Base-by-base conservation (phyloP, 2,329 filamentous ascomycete genomes). In the Ophiosphaerella korrae region DNA sequence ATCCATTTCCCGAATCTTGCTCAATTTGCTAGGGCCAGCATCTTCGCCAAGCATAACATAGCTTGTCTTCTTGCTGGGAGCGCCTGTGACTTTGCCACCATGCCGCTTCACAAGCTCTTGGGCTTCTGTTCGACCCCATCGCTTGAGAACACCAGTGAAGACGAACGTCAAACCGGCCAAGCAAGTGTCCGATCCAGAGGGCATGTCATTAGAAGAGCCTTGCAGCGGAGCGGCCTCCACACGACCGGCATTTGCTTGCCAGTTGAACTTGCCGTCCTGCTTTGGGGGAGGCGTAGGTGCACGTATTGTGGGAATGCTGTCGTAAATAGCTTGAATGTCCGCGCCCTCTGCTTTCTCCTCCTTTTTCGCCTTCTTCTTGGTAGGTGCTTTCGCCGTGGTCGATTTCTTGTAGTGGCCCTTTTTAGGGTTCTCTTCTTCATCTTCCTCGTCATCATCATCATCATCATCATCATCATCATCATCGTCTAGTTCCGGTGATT, bases 21-120 rank as follows among this genome's bases (percentile, higher is more conserved):
- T 81, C 35, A 99, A 80, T 72, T 99, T 99, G 74, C 88, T 95
- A 1, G 94, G 94, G 0, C 94, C 94, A 21, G 95, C 94, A 72
- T 97, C 94, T 23, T 83, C 83, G 37, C 94, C 94, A 2, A 99
- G 82, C 13, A 99, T 90, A 39, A 99, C 92, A 68, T 91, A 99
- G 66, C 84, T 94, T 0, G 95, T 99, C 75, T 96, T 97, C 67
- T 87, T 89, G 70, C 93, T 97, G 16, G 95, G 94, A 5, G 85
- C 87, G 8, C 80, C 81, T 8, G 88, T 96, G 21, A 96, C 87
- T 75, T 96, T 97, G 45, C 94, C 94, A 36, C 94, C 95, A 71
- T 97, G 95, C 55, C 88, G 86, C 73, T 99, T 99, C 49, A 97
- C 90, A 14, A 99, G 79, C 37, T 84, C 86, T 59, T 92, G 88